Base-by-base conservation (phyloP, 306 rosid species). In the Boehmeria nivea region DNA sequence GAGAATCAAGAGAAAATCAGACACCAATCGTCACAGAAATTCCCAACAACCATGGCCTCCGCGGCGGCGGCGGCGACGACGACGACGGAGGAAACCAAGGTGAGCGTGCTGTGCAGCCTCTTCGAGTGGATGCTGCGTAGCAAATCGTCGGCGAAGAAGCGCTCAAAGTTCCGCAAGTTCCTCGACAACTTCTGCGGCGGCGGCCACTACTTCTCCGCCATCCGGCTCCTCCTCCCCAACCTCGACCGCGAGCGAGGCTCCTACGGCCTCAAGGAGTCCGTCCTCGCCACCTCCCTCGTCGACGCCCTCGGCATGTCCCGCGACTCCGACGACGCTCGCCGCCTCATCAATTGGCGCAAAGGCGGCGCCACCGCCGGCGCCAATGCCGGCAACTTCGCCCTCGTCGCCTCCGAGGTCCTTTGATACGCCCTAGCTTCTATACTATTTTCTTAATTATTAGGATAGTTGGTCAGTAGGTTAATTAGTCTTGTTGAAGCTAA, bases 281-380 rank as follows among this genome's bases (percentile, higher is more conserved):
- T 82, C 6, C 88, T 90, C 54, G 95, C 97, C 50, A 82, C 81
- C 24, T 83, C 77, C 54, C 94, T 86, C 59, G 80, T 84, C 46
- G 97, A 86, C 57, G 97, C 91, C 17, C 91, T 90, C 28, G 86
- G 85, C 66, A 73, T 90, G 69, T 66, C 97, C 17, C 70, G 81
- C 23, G 95, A 90, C 52, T 86, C 97, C 24, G 83, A 73, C 6
- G 97, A 90, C 56, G 94, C 95, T 28, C 64, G 72, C 17, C 86
- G 90, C 46, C 97, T 90, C 67, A 37, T 86, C 71, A 86, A 90
- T 58, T 90, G 97, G 97, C 86, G 97, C 34, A 90, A 80, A 58
- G 97, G 94, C 5, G 95, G 94, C 14, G 75, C 91, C 23, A 76
- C 90, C 9, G 66, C 94, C 23, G 95, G 95, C 8, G 70, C 74